These are phyloP conservation scores for Phtheirospermum japonicum DNA, from an alignment of 257 asterid genomes.

Conservation along the genomic window DNA sequence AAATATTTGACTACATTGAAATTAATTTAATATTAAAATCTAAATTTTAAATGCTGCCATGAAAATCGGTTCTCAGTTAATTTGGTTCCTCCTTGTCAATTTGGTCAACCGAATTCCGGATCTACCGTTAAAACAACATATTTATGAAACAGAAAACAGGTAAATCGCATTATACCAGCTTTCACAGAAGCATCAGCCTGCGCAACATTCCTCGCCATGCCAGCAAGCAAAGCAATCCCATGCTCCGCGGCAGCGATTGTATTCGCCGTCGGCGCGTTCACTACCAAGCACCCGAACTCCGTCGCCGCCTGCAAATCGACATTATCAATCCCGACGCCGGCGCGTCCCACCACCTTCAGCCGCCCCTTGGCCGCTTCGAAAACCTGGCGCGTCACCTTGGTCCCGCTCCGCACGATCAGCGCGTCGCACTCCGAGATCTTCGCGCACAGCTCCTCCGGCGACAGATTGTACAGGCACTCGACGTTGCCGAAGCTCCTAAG, in stretches of 20 bases:
- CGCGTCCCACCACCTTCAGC: conserved; percentile 91
- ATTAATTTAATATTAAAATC: neutral
- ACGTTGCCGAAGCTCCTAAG: conserved; percentile 72
- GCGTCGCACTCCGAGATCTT: conserved; percentile 90
- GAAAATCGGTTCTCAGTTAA: conserved; percentile 15
- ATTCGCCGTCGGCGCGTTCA: conserved; percentile 95
- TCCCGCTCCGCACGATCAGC: conserved; percentile 82
- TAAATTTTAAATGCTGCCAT: neutral
- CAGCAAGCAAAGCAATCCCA: conserved; percentile 81
- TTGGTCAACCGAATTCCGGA: conserved; percentile 11
- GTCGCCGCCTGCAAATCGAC: conserved; percentile 98
- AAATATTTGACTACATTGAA: neutral
- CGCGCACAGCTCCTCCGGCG: conserved; percentile 80
- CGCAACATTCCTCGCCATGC: conserved; percentile 83
- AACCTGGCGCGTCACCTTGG: conserved; percentile 81
- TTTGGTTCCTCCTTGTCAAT: conserved; percentile 18
- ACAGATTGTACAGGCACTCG: conserved; percentile 81
- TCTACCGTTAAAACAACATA: conserved; percentile 1
- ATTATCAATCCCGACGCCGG: conserved; percentile 93
- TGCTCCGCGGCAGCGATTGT: conserved; percentile 97
- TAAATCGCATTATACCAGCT: conserved; percentile 44
- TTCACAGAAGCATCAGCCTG: conserved; percentile 91
- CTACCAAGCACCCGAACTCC: conserved; percentile 86
- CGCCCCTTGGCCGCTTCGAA: conserved; percentile 86
- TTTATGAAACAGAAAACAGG: neutral